Conservation (phyloP, 2,329 filamentous ascomycete genomes). For the Penicillium sp. region DNA sequence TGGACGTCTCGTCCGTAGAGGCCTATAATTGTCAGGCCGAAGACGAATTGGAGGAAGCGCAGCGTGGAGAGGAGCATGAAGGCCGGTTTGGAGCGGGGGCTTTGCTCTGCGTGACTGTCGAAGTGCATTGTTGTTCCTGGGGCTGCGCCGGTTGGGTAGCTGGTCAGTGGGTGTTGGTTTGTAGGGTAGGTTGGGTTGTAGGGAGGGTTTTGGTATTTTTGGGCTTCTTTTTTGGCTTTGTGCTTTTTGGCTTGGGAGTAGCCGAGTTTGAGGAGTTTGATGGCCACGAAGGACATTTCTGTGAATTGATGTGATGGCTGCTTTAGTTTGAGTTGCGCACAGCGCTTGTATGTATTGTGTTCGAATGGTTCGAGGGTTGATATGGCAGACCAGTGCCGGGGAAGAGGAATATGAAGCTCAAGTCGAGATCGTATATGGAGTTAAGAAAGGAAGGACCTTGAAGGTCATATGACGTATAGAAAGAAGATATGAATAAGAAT, state of each 20-base stretch:
- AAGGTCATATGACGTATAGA: background rate
- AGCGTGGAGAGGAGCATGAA: conserved; percentile 43
- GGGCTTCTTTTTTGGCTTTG: conserved; percentile 26
- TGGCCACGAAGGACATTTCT: conserved; percentile 30
- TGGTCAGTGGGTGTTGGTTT: conserved; percentile 20
- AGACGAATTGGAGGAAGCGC: conserved; percentile 72
- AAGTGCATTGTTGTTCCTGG: conserved; percentile 18
- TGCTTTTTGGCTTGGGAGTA: conserved; percentile 31
- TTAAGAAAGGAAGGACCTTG: conserved; percentile 7
- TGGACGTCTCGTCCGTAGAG: conserved; percentile 69
- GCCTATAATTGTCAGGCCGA: conserved; percentile 72
- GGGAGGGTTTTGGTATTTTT: conserved; percentile 15
- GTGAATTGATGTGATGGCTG: background rate
- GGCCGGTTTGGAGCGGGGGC: conserved; percentile 9
- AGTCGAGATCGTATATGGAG: background rate
- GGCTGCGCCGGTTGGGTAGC: conserved; percentile 19
- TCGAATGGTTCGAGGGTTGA: background rate
- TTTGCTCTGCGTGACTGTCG: conserved; percentile 9
- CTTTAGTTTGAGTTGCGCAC: background rate
- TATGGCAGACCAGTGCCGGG: conserved; percentile 19
- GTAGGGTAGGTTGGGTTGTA: conserved; percentile 13
- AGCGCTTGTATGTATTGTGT: conserved; percentile 5
- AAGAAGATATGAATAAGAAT: background rate
- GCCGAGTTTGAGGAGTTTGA: conserved; percentile 31
- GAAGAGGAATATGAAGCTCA: background rate